Base-by-base conservation (phyloP, 331 rosid genomes). In the Prunus yedoensis region DNA sequence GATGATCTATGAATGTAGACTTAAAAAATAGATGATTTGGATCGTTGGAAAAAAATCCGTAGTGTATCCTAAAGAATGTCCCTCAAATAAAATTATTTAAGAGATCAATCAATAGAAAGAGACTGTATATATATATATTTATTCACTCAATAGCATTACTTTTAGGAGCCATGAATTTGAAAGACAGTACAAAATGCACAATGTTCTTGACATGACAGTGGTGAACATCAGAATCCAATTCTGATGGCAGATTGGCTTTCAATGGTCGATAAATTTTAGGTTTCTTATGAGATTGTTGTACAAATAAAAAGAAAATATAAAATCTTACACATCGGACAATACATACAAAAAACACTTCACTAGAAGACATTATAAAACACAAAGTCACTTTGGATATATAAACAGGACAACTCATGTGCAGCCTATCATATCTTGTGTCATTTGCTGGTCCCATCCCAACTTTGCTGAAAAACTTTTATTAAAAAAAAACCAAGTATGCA, bases 361-460 rank as follows among this genome's bases (percentile, higher is more conserved):
- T 54, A 71, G 32, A 54, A 20, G 35, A 21, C 75, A 53, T n/a
- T 20, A 25, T 25, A 35, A 38, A 49, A 41, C n/a, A 35, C 61
- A 2, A 35, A 35, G 76, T 11, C 70, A 66, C 70, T 66, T n/a
- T 51, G 57, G 57, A 16, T 65, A 65, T 41, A 7, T 25, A 20
- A 66, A 47, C 70, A 66, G 18, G 35, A 57, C 66, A 71, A 57
- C 50, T 71, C 46, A 41, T 12, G 43, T 16, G 52, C 53, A 35
- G 52, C 66, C 8, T 14, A 41, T 56, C 25, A 57, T 57, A 25
- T 57, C 25, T 2, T 21, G 43, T 10, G 30, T 45, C 66, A 23
- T 56, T 41, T 38, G 38, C 54, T 41, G 66, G 76, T 72, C 76
- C 66, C 46, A 27, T 17, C 73, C 32, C 47, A 32, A 16, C 47